Evolutionary conservation across 2,329 filamentous ascomycete genomes (phyloP), one percentile per base, ranked within the genome.

Genomic region (Aspergillus nomiae): DNA sequence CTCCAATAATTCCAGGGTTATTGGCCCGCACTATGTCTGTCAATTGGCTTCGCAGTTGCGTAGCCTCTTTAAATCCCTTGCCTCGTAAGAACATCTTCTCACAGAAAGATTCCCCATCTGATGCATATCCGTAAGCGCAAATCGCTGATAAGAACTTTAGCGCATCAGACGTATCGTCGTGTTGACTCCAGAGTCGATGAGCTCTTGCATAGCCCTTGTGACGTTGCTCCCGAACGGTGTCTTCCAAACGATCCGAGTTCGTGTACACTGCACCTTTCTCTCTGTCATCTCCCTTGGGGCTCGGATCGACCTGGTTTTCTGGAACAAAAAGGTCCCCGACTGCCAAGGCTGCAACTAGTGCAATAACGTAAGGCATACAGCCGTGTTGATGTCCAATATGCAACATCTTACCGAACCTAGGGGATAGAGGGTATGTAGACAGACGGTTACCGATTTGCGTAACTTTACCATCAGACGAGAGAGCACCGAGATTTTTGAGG

Each of bases 401-500:
- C n/a, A 99, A 82, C 78, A 98, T 98, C 60, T 94, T 92, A 9
- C 94, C 89, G 73, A 96, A 97, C 1, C 95, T 88, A 21, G 95
- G 96, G 32, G 92, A 92, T 16, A 99, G 84, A 3, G 95, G 95
- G 75, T 97, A 98, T 28, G 92, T 85, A 6, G 93, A 92, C 80
- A 99, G 90, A 58, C 92, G 90, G 41, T 87, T 87, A 21, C 95
- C 95, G 30, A 92, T 83, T 45, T 87, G 85, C 0, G 94, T 97
- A 21, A 97, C 89, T 70, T 90, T 87, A 0, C 92, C 92, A 11
- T 85, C 84, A 0, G 85, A 70, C 12, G 88, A 87, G 36, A 98
- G 83, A 1, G 94, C 95, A 0, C 92, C 92, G 4, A 99, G 85
- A 74, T 97, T 96, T 54, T 87, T 89, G 10, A 99, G 83, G 9